Evolutionary conservation across 148 eudicot species (phyloP).

Genomic region (Chenopodium berlandieri): DNA sequence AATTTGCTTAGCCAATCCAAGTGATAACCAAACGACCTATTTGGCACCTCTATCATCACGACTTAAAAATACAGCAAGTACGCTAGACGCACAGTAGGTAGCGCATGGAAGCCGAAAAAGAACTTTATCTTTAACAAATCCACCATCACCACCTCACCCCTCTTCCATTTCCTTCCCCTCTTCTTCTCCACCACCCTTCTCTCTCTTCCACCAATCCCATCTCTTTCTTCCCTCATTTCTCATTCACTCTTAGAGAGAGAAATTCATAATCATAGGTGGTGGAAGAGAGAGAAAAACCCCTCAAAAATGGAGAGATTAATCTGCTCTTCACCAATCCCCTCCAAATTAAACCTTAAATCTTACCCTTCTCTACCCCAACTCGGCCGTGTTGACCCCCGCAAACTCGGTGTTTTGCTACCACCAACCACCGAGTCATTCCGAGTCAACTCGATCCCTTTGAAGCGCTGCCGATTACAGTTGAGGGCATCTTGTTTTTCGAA

Average conservation of each 20-base stretch:
- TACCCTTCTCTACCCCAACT: constrained; percentile 35
- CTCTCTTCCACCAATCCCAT: not conserved
- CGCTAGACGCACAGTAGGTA: too few relatives aligned
- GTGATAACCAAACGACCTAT: too few relatives aligned
- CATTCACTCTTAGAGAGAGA: not conserved
- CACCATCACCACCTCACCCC: constrained; percentile 1
- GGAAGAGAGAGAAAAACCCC: constrained; percentile 12
- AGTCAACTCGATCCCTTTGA: constrained; percentile 21
- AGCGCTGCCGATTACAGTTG: constrained; percentile 4
- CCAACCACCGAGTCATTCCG: constrained; percentile 16
- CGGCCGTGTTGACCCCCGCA: constrained; percentile 27
- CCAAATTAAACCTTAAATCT: constrained; percentile 36
- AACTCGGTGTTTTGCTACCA: constrained; percentile 15
- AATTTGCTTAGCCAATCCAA: too few relatives aligned
- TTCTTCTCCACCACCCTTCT: not conserved
- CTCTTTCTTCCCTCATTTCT: too few relatives aligned
- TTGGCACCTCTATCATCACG: too few relatives aligned
- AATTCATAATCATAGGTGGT: not conserved
- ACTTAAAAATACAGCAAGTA: too few relatives aligned
- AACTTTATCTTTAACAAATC: constrained; percentile 17
- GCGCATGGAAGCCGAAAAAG: not conserved
- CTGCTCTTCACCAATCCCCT: constrained; percentile 24
- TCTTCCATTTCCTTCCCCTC: not conserved
- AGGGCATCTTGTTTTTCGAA: constrained; percentile 21
- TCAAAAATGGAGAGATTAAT: constrained; percentile 20